phyloP scores from a whole-genome alignment of 2,329 filamentous ascomycete genomes.

The Thelonectria blattea region DNA sequence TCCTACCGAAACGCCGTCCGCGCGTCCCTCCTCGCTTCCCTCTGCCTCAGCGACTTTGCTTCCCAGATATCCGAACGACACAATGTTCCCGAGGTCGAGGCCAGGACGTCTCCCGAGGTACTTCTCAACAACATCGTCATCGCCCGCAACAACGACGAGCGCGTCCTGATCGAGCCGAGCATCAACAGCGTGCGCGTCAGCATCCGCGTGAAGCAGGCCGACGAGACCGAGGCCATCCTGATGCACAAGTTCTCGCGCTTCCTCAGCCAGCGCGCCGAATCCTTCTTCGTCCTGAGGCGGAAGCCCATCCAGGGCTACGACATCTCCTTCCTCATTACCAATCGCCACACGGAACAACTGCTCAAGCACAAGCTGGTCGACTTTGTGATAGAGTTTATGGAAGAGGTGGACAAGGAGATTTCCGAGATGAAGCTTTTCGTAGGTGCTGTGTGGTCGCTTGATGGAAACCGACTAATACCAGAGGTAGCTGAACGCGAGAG shows the following conservation, averaged over 20 bases:
- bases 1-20: too few species aligned
- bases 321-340: not conserved
- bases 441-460: too few species aligned
- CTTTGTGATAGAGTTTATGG: too few species aligned
- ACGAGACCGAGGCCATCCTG: constrained; percentile 97
- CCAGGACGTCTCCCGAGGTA: constrained; percentile 89
- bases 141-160: constrained; percentile 95
- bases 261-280: constrained; percentile 77
- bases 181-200: constrained; percentile 97
- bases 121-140: constrained; percentile 87
- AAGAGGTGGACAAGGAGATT: too few species aligned
- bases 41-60: too few species aligned
- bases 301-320: constrained; percentile 70
- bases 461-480: too few species aligned
- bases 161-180: constrained; percentile 92
- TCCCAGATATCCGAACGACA: not conserved
- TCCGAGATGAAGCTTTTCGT: too few species aligned
- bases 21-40: too few species aligned
- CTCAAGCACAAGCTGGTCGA: too few species aligned
- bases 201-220: constrained; percentile 99
- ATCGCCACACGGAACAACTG: too few species aligned
- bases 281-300: constrained; percentile 55
- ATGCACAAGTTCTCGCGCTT: constrained; percentile 99
- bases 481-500: too few species aligned
- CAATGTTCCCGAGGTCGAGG: constrained; percentile 75